A percentile compares a stretch with the other conserved stretches of the same genome.
Evolutionary conservation across 495 filamentous ascomycete genomes (phyloP).

Genomic region (Xylona heveae): DNA sequence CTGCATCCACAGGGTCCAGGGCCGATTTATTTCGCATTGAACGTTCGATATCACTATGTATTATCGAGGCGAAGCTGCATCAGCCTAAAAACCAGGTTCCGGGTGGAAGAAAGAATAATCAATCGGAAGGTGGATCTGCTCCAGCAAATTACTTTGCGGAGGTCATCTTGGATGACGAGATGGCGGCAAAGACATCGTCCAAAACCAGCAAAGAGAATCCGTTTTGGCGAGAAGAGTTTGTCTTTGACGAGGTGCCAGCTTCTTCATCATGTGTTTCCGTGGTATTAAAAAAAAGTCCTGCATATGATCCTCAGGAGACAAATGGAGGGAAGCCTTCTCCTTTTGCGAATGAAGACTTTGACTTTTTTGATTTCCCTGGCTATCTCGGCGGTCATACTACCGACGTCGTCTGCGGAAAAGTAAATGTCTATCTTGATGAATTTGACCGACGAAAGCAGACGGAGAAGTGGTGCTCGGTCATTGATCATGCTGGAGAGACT

Average conservation of each 20-base stretch:
- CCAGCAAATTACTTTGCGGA: conserved; percentile 52
- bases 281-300: conserved; percentile 56
- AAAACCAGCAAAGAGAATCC: conserved; percentile 66
- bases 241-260: conserved; percentile 67
- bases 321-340: no score
- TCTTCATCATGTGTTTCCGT: conserved; percentile 62
- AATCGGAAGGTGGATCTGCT: conserved; percentile 3
- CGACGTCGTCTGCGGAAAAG: conserved; percentile 45
- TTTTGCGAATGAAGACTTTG: no score
- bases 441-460: conserved; percentile 54
- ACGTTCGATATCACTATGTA: conserved; percentile 31
- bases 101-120: conserved; percentile 13
- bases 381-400: not conserved
- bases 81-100: conserved; percentile 13
- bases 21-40: conserved; percentile 46
- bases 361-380: conserved; percentile 4
- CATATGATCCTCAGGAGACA: no score
- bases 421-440: conserved; percentile 72
- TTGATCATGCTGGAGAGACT: conserved; percentile 46
- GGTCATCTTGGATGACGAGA: conserved; percentile 77
- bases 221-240: conserved; percentile 88
- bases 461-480: conserved; percentile 79
- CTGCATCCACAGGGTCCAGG: conserved; percentile 10
- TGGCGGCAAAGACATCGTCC: conserved; percentile 64
- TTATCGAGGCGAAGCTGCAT: conserved; percentile 38